Conservation (phyloP, 2,329 filamentous ascomycete species). For the Ilyonectria sp. region DNA sequence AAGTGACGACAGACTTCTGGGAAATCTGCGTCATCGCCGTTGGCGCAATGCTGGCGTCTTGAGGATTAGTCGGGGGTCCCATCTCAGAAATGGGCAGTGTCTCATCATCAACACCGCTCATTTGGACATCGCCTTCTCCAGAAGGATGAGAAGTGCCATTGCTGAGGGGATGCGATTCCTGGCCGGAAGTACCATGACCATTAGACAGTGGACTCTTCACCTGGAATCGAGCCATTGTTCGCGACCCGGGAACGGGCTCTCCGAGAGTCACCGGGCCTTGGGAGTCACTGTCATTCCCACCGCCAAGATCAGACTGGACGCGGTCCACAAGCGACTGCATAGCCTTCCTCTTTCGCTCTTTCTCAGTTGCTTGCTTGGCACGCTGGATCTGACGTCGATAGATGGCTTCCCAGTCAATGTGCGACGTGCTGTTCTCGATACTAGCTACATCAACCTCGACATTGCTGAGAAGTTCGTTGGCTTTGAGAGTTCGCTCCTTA, state of each 20-base stretch:
- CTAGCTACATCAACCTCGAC: conserved; percentile 92
- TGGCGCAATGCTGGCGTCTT: conserved; percentile 57
- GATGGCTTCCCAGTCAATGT: conserved; percentile 86
- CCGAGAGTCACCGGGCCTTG: conserved; percentile 74
- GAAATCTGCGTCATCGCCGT: conserved; percentile 72
- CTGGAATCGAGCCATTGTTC: conserved; percentile 69
- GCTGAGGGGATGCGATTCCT: conserved; percentile 59
- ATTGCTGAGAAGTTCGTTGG: conserved; percentile 92
- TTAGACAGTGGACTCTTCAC: conserved; percentile 73
- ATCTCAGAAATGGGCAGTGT: conserved; percentile 65
- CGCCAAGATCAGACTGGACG: conserved; percentile 66
- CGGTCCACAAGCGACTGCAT: conserved; percentile 69
- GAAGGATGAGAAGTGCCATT: conserved; percentile 71
- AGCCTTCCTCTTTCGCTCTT: conserved; percentile 74
- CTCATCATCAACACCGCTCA: conserved; percentile 70
- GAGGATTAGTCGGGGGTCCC: conserved; percentile 62
- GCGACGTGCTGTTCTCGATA: conserved; percentile 77
- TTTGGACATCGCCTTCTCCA: conserved; percentile 70
- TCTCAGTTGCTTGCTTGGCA: conserved; percentile 71
- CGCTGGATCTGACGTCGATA: conserved; percentile 81
- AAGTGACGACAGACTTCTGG: conserved; percentile 73
- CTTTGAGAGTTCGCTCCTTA: conserved; percentile 85
- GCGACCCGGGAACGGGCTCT: conserved; percentile 71
- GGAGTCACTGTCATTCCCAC: conserved; percentile 68
- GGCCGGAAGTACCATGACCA: conserved; percentile 61